Evolutionary conservation across 371 early-diverging fungal species (phyloP).

Genomic region (Caulochytrium protostelioides): DNA sequence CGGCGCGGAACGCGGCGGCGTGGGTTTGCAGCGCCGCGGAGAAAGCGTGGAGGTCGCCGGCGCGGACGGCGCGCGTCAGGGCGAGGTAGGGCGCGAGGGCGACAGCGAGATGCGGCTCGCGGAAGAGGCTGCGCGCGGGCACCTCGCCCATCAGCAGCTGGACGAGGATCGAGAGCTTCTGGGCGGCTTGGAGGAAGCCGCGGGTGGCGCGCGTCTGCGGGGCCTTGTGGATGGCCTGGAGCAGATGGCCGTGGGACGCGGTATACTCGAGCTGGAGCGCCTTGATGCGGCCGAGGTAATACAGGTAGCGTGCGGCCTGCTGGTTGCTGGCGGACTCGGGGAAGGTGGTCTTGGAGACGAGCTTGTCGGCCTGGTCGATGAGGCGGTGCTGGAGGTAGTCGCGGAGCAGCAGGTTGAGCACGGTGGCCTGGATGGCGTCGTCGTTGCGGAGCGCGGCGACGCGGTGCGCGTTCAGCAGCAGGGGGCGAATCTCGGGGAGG

Average conservation of each 20-base stretch:
- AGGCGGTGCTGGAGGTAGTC: slow-evolving; percentile 77
- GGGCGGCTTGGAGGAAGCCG: slow-evolving; percentile 82
- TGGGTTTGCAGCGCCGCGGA: slow-evolving; percentile 61
- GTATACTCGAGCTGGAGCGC: slow-evolving; percentile 92
- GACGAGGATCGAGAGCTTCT: slow-evolving; percentile 84
- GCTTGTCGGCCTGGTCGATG: slow-evolving; percentile 87
- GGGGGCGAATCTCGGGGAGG: slow-evolving; percentile 52
- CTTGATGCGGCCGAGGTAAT: slow-evolving; percentile 77
- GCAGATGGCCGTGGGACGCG: slow-evolving; percentile 55
- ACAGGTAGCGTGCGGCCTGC: slow-evolving; percentile 83
- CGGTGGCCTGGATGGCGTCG: slow-evolving; percentile 63
- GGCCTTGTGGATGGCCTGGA: slow-evolving; percentile 87
- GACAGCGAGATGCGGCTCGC: slow-evolving; percentile 58
- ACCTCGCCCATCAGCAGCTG: slow-evolving; percentile 93
- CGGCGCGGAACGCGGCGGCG: slow-evolving; percentile 49
- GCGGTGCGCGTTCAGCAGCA: slow-evolving; percentile 60
- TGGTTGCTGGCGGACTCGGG: slow-evolving; percentile 79
- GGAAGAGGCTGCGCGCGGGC: slow-evolving; percentile 77
- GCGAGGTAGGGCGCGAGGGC: slow-evolving; percentile 73
- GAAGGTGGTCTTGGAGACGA: slow-evolving; percentile 73
- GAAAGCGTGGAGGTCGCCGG: slow-evolving; percentile 82
- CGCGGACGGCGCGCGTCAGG: slow-evolving; percentile 83
- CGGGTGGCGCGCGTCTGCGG: slow-evolving; percentile 65
- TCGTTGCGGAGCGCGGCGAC: slow-evolving; percentile 76
- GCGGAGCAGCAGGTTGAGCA: slow-evolving; percentile 69